Percentiles rank a stretch among this genome's conserved stretches.
Evolutionary conservation across 2,329 filamentous ascomycete genomes (phyloP).

Genomic region (Lachnellula cervina): DNA sequence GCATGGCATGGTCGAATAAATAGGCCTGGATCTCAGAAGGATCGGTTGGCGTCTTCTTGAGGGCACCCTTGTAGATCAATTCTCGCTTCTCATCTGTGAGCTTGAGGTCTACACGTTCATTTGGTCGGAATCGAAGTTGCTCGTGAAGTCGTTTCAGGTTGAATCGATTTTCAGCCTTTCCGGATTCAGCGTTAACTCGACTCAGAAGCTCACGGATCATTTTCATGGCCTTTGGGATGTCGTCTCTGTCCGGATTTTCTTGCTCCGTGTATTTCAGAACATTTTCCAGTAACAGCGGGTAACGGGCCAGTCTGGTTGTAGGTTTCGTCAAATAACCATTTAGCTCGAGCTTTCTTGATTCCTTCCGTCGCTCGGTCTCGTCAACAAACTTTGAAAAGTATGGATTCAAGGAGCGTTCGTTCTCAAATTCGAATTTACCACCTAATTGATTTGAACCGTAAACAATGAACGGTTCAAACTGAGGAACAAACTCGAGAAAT

Average conservation of each 20-base stretch:
- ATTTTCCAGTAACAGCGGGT: constrained; percentile 86
- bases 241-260: constrained; percentile 81
- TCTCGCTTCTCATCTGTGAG: constrained; percentile 90
- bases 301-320: constrained; percentile 88
- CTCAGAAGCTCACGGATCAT: constrained; percentile 84
- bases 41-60: constrained; percentile 90
- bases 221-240: constrained; percentile 83
- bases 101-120: constrained; percentile 89
- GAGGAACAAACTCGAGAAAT: constrained; percentile 85
- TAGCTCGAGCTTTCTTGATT: constrained; percentile 91
- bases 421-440: constrained; percentile 97
- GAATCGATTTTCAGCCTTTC: constrained; percentile 96
- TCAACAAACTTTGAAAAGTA: constrained; percentile 90
- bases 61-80: constrained; percentile 85
- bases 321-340: constrained; percentile 98
- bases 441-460: constrained; percentile 96
- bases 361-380: constrained; percentile 91
- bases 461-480: constrained; percentile 92
- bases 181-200: constrained; percentile 89
- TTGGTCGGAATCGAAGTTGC: constrained; percentile 83
- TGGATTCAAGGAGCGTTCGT: constrained; percentile 82
- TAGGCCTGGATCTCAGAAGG: constrained; percentile 88
- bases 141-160: constrained; percentile 89
- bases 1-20: constrained; percentile 91
- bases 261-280: constrained; percentile 89